phyloP scores from a whole-genome alignment of 148 eudicot species.

The Chenopodium album region DNA sequence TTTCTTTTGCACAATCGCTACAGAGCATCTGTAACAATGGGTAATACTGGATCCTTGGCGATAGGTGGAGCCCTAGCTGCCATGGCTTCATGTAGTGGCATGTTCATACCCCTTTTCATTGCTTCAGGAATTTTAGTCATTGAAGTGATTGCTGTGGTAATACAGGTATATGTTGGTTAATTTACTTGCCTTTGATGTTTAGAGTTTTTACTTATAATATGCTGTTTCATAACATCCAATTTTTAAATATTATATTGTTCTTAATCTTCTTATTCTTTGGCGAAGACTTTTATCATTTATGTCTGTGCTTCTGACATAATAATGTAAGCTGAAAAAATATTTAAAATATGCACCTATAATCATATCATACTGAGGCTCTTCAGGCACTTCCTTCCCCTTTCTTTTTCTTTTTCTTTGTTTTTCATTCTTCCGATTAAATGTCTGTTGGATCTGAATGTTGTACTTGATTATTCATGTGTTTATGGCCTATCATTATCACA shows the following conservation, averaged over 20 bases:
- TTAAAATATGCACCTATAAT: neutral
- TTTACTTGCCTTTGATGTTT: neutral
- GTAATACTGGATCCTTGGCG: slow-evolving; percentile 85
- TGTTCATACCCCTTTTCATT: slow-evolving; percentile 83
- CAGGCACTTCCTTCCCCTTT: neutral
- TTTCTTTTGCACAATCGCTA: slow-evolving; percentile 79
- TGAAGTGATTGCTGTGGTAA: slow-evolving; percentile 55
- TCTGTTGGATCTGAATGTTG: neutral
- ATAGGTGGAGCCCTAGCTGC: slow-evolving; percentile 95
- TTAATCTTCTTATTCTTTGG: neutral
- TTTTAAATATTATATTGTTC: neutral
- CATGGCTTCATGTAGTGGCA: slow-evolving; percentile 94
- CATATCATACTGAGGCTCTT: neutral
- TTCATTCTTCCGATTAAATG: neutral
- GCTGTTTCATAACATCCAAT: neutral
- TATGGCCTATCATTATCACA: neutral
- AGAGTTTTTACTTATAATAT: neutral
- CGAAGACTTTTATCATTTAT: neutral
- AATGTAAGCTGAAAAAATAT: neutral
- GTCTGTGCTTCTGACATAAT: neutral
- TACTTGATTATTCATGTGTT: neutral
- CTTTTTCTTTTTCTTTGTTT: neutral
- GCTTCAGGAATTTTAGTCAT: slow-evolving; percentile 72
- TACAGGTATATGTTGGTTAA: slow-evolving; percentile 55
- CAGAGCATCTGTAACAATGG: slow-evolving; percentile 94